Evolutionary conservation across 164 flowering plant genomes (phyloP).

Genomic region (Kingdonia uniflora): DNA sequence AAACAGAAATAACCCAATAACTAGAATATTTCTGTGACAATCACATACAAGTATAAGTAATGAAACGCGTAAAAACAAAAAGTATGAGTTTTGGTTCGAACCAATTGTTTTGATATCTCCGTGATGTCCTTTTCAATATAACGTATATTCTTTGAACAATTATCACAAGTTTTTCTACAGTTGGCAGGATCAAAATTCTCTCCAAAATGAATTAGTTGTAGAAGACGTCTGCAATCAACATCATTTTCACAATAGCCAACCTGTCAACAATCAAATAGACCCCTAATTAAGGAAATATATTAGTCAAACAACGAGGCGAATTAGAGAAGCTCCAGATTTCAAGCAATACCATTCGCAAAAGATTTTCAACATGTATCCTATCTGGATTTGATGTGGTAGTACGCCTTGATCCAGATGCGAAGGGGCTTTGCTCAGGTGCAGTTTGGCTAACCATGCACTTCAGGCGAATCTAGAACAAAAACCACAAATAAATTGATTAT

Average conservation of each 20-base stretch:
- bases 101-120: slow-evolving; percentile 66
- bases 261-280: slow-evolving; percentile 27
- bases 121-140: slow-evolving; percentile 79
- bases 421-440: slow-evolving; percentile 56
- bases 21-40: not conserved
- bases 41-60: not conserved
- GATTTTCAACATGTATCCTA: slow-evolving; percentile 71
- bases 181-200: slow-evolving; percentile 69
- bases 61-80: not conserved
- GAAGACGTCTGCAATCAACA: slow-evolving; percentile 85
- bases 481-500: not conserved
- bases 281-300: not conserved
- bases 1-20: slow-evolving; percentile 6
- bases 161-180: slow-evolving; percentile 80
- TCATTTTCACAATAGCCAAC: slow-evolving; percentile 96
- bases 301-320: not conserved
- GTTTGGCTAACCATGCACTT: slow-evolving; percentile 96
- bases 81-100: slow-evolving; percentile 18
- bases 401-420: slow-evolving; percentile 36
- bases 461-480: slow-evolving; percentile 60
- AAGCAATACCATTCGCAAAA: slow-evolving; percentile 65
- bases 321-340: slow-evolving; percentile 4
- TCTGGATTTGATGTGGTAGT: slow-evolving; percentile 34
- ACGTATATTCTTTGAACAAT: slow-evolving; percentile 50
- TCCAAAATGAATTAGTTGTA: slow-evolving; percentile 90